Evolutionary conservation across 352 stramenopile species (phyloP), one percentile per base, ranked within the genome.

Genomic region (Aphanomyces euteiches): DNA sequence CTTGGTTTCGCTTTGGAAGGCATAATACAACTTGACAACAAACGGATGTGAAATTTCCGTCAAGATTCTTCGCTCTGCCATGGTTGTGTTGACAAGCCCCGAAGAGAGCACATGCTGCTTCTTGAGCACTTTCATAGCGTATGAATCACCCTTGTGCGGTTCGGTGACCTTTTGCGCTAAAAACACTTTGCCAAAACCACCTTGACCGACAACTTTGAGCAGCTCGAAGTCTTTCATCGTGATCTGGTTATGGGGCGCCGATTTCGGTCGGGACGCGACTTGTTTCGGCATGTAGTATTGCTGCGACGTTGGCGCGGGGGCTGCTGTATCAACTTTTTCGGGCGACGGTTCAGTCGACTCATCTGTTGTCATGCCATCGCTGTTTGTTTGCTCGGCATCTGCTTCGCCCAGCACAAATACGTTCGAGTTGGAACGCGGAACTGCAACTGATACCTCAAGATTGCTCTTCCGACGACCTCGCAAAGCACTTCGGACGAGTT

Each of bases 71-170:
- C 92, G 88, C 78, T 98, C 92, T 0, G 90, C 89, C 87, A 96
- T 98, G 15, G 92, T 98, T 45, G 95, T 96, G 75, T 97, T 96
- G 21, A 97, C 88, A 5, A 97, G 85, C 2, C 89, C 88, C 47
- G 89, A 97, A 39, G 87, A 94, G 48, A 95, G 85, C 28, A 98
- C 86, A 53, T 96, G 85, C 58, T 93, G 83, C 75, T 98, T 98
- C 77, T 97, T 97, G 63, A 98, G 75, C 53, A 98, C 90, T 74
- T 99, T 99, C 87, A 99, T 98, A 3, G 98, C 98, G 77, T 98
- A 99, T 75, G 97, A 98, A 73, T 98, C 83, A 41, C 92, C 88
- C 48, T 95, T 96, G 63, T 90, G 84, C 7, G 83, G 89, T 12
- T 80, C 67, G 12, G 79, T 98, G 3, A 89, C 91, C 80, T 99